Evolutionary conservation across 805 yeast species (phyloP).

Genomic region (Wickerhamiella alocasiicola): DNA sequence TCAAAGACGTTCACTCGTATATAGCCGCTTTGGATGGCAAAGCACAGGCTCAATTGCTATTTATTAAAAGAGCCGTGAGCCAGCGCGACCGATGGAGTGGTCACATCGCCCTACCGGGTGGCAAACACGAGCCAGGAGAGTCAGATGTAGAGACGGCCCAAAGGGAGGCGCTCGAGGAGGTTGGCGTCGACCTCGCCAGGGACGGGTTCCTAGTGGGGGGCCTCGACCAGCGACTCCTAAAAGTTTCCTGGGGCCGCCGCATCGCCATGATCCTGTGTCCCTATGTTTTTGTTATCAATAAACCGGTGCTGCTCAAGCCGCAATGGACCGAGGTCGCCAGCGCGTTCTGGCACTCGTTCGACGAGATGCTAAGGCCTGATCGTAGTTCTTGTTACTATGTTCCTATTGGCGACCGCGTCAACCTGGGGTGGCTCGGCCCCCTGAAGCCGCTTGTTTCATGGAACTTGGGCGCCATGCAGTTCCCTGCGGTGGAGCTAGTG

Average conservation of each 20-base stretch:
- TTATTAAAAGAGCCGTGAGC: conserved; percentile 29
- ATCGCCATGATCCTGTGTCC: conserved; percentile 28
- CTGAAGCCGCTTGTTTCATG: conserved; percentile 12
- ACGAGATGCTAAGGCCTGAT: conserved; percentile 18
- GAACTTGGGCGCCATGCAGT: conserved; percentile 24
- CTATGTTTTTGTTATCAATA: conserved; percentile 25
- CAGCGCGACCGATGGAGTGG: conserved; percentile 31
- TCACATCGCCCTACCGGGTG: conserved; percentile 33
- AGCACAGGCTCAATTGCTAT: conserved; percentile 25
- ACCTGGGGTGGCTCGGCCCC: conserved; percentile 13
- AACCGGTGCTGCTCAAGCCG: conserved; percentile 18
- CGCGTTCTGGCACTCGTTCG: conserved; percentile 29
- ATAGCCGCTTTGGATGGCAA: background rate
- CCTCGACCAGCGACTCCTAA: conserved; percentile 27
- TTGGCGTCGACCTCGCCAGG: conserved; percentile 27
- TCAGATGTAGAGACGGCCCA: conserved; percentile 26
- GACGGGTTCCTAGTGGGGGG: conserved; percentile 26
- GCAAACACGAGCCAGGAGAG: conserved; percentile 29
- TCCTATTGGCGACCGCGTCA: conserved; percentile 20
- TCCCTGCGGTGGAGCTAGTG: conserved; percentile 22
- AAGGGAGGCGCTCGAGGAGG: conserved; percentile 31
- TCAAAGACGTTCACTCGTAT: background rate
- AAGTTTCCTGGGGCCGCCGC: conserved; percentile 26
- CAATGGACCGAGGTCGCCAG: conserved; percentile 29
- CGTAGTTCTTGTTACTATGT: conserved; percentile 16